phyloP scores from a whole-genome alignment of 352 stramenopile genomes.

The Phytophthora pisi region DNA sequence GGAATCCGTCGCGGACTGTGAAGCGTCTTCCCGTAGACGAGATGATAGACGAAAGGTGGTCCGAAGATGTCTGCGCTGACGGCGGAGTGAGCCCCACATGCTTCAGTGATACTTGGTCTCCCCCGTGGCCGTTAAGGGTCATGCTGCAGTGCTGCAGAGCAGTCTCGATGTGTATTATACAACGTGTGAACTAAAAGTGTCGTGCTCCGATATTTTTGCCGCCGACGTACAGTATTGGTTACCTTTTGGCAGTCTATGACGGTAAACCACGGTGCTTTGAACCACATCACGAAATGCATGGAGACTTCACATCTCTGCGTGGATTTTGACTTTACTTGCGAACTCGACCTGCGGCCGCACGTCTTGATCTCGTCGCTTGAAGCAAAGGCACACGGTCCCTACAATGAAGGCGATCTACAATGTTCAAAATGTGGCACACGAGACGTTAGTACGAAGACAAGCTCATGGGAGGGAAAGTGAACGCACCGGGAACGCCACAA shows the following conservation, averaged over 20 bases:
- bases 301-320: constrained; percentile 41
- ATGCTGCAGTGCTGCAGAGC: constrained; percentile 6
- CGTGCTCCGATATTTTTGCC: no score
- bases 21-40: constrained; percentile 45
- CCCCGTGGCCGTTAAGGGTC: constrained; percentile 2
- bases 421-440: background rate
- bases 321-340: constrained; percentile 54
- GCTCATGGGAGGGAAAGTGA: background rate
- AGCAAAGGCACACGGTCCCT: constrained; percentile 63
- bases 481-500: constrained; percentile 59
- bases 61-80: background rate
- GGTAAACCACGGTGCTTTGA: no score
- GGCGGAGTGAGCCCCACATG: background rate
- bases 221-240: no score
- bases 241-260: no score
- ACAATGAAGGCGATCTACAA: constrained; percentile 57
- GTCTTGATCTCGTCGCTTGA: constrained; percentile 76
- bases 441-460: background rate
- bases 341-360: constrained; percentile 66
- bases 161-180: background rate
- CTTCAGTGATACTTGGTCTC: constrained; percentile 1
- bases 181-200: no score
- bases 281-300: background rate
- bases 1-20: constrained; percentile 73
- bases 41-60: constrained; percentile 2